A percentile compares a stretch with the other conserved stretches of the same genome.
Evolutionary conservation across 192 early-diverging fungal species (phyloP).

Genomic region (Linnemannia zychae): DNA sequence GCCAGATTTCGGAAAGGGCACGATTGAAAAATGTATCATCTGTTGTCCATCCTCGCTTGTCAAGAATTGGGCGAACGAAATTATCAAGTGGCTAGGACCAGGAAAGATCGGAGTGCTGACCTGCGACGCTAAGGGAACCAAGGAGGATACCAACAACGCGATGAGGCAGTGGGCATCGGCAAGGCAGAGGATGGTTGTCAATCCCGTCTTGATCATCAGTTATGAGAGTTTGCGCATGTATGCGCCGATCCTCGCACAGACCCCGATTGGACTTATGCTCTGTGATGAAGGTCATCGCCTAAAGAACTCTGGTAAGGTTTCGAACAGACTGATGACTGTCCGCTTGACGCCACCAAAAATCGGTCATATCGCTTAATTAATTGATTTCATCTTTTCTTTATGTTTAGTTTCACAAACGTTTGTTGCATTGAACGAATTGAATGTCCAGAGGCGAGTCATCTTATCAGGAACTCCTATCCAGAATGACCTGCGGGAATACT

Average conservation of each 20-base stretch:
- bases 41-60: constrained; percentile 97
- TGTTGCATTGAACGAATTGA: constrained; percentile 82
- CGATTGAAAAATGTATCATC: constrained; percentile 97
- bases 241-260: constrained; percentile 77
- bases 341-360: neutral
- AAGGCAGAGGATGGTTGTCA: constrained; percentile 87
- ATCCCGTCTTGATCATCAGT: constrained; percentile 97
- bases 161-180: constrained; percentile 85
- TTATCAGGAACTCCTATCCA: constrained; percentile 95
- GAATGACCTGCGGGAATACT: constrained; percentile 93
- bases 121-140: constrained; percentile 91
- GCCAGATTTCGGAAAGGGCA: constrained; percentile 86
- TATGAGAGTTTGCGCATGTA: constrained; percentile 96
- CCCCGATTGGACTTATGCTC: constrained; percentile 91
- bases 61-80: constrained; percentile 98
- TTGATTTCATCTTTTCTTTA: neutral
- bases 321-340: neutral
- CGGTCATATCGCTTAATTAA: neutral
- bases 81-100: constrained; percentile 93
- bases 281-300: constrained; percentile 98
- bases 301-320: constrained; percentile 81
- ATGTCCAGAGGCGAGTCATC: constrained; percentile 93
- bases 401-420: constrained; percentile 81
- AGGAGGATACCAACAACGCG: constrained; percentile 84
- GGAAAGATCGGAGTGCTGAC: constrained; percentile 86